Evolutionary conservation across 192 early-diverging fungal species (phyloP).

Genomic region (Dispira parvispora): DNA sequence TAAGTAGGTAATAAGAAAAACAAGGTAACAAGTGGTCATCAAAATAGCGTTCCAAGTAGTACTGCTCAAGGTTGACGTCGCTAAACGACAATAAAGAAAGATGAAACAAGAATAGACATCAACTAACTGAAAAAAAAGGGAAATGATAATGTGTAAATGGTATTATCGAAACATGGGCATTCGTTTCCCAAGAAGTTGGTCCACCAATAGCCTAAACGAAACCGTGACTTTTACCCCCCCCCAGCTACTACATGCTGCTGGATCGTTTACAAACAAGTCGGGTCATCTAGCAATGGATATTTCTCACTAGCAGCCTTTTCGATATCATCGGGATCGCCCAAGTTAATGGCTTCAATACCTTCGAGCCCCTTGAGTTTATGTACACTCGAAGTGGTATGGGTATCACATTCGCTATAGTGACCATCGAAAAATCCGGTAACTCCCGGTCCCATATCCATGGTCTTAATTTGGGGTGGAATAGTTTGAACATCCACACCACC

Average conservation of each 20-base stretch:
- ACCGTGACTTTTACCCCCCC: too few relatives aligned
- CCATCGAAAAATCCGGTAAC: conserved; percentile 8
- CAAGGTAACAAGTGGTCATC: background rate
- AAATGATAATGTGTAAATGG: background rate
- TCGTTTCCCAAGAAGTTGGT: background rate
- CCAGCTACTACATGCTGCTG: too few relatives aligned
- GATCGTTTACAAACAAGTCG: conserved; percentile 3
- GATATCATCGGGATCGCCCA: background rate
- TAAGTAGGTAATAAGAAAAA: too few relatives aligned
- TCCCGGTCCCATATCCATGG: conserved; percentile 10
- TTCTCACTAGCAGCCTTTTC: conserved; percentile 2
- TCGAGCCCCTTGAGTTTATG: conserved; percentile 7
- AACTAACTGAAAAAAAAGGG: background rate
- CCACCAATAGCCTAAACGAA: background rate
- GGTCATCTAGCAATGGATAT: background rate
- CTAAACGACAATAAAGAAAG: background rate
- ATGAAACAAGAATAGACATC: background rate
- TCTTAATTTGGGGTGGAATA: background rate
- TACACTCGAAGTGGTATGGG: background rate
- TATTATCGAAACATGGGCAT: background rate
- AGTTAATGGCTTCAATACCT: background rate
- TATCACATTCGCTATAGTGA: too few relatives aligned
- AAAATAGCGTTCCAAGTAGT: background rate
- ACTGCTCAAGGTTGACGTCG: background rate
- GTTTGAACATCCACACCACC: background rate